Evolutionary conservation across 176 grass and related monocot genomes (phyloP), one percentile per base, ranked within the genome.

Genomic region (Areca catechu): DNA sequence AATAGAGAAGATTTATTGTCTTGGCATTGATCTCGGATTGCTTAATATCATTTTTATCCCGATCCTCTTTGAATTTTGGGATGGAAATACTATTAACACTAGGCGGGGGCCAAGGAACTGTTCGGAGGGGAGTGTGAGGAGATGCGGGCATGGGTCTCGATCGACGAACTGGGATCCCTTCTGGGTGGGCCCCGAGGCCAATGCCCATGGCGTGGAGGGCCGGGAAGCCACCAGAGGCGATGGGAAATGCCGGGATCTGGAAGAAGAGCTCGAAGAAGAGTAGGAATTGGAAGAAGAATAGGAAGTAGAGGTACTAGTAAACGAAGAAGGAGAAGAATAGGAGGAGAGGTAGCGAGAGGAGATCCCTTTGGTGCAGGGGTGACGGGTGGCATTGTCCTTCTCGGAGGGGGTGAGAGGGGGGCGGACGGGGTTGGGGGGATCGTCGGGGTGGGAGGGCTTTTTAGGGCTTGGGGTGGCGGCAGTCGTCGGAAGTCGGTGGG

Each of bases 211-310:
- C 22, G 56, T 59, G 57, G 58, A 37, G 4, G 57, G n/a, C 49
- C 69, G 54, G 25, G 27, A 10, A 19, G 54, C 22, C 12, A 75
- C 67, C 51, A 80, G 78, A n/a, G 84, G 78, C 15, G 93, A 98
- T 20, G 80, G 75, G 20, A 83, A 76, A 23, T 84, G 81, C 16
- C 83, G 83, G 3, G 86, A 88, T 24, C 77, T 73, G 1, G 80
- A 64, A 1, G 86, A 73, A 1, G 85, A 80, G 0, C 76, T 61
- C 1, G 77, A 80, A 0, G 63, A 82, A 12, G 54, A 49, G 2
- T 7, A 53, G 25, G 50, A 55, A 15, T 51, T 30, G n/a, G 58
- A n/a, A 6, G 15, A 22, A 43, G 67, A 49, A 0, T 53, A 72
- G 0, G 72, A 80, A 0, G 83, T 56, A 6, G 81, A 69, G 4